Conservation (phyloP, 129 eudicot species). For the Arctium lappa region DNA sequence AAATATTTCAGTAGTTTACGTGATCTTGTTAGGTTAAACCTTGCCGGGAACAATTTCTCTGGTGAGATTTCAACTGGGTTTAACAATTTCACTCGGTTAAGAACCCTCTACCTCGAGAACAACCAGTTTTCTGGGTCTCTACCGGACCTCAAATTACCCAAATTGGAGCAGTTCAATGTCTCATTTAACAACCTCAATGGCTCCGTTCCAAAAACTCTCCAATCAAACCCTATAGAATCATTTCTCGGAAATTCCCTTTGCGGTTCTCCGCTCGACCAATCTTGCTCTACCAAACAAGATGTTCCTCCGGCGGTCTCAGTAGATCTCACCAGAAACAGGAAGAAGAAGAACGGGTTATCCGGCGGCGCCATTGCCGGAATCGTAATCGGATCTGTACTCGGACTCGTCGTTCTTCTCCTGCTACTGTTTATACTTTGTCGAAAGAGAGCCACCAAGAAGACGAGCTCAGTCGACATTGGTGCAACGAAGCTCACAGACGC, state of each 20-base stretch:
- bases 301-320: constrained; percentile 25
- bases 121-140: constrained; percentile 32
- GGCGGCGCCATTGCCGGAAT: constrained; percentile 85
- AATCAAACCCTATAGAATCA: constrained; percentile 20
- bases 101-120: constrained; percentile 44
- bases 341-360: constrained; percentile 37
- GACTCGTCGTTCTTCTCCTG: constrained; percentile 39
- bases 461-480: constrained; percentile 49
- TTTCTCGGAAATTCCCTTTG: constrained; percentile 37
- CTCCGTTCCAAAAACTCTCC: constrained; percentile 28
- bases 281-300: neutral
- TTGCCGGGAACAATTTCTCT: constrained; percentile 50
- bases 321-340: constrained; percentile 3
- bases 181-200: constrained; percentile 40
- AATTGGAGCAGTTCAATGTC: constrained; percentile 40
- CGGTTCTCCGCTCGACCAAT: constrained; percentile 36
- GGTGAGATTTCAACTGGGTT: constrained; percentile 45
- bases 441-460: constrained; percentile 46
- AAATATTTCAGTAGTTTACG: constrained; percentile 18
- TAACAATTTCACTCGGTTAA: constrained; percentile 50
- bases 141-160: constrained; percentile 26
- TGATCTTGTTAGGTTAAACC: constrained; percentile 47
- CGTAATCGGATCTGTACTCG: constrained; percentile 70
- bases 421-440: constrained; percentile 48
- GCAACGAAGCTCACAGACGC: constrained; percentile 38